Conservation (phyloP, 2,329 filamentous ascomycete species). For the Colletotrichum sp. region DNA sequence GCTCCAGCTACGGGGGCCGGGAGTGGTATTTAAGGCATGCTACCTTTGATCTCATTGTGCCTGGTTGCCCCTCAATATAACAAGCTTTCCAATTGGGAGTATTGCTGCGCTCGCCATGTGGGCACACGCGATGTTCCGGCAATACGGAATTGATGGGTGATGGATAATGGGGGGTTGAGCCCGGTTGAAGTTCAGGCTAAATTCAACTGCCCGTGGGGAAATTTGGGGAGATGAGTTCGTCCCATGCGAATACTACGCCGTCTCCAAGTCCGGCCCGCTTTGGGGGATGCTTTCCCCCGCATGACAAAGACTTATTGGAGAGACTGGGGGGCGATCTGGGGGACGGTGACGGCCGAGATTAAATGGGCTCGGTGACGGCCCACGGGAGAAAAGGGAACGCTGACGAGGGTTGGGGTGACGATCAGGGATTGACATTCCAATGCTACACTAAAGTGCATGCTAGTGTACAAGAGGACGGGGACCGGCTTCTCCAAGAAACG, state of each 20-base stretch:
- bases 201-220: background rate
- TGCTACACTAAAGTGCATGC: background rate
- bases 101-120: background rate
- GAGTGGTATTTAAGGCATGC: background rate
- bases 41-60: background rate
- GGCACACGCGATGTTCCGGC: background rate
- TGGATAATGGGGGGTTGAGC: background rate
- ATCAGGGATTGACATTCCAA: slow-evolving; percentile 1
- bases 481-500: background rate
- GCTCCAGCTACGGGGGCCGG: background rate
- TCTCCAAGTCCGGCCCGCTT: background rate
- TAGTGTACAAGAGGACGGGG: background rate
- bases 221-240: slow-evolving; percentile 11
- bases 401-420: background rate
- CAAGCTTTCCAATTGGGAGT: background rate
- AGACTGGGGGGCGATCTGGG: background rate
- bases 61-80: slow-evolving; percentile 3
- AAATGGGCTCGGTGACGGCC: background rate
- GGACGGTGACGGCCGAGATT: background rate
- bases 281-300: background rate
- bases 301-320: background rate
- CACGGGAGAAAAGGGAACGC: background rate
- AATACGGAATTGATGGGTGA: background rate
- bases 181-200: slow-evolving; percentile 17
- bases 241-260: slow-evolving; percentile 12